A percentile compares a stretch with the other conserved stretches of the same genome.
Evolutionary conservation across 345 rosid species (phyloP).

Genomic region (Linum usitatissimum): DNA sequence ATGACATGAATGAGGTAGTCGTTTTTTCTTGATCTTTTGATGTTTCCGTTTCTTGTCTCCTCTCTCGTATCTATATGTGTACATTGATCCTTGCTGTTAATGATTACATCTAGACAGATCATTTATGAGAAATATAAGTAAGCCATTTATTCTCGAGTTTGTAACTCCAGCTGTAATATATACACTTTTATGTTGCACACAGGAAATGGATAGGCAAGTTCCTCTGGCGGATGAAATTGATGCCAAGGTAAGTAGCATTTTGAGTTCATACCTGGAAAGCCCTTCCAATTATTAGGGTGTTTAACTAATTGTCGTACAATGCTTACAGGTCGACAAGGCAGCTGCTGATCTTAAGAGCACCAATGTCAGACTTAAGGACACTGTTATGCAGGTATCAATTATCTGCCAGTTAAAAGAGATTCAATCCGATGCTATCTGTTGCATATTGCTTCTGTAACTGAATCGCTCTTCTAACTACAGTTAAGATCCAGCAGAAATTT

Average conservation of each 20-base stretch:
- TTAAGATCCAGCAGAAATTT: constrained; percentile 96
- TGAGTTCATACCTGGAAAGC: constrained; percentile 9
- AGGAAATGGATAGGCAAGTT: constrained; percentile 95
- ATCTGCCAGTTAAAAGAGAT: not conserved
- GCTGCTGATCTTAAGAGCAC: constrained; percentile 91
- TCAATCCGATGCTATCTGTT: not conserved
- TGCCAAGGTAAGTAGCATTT: constrained; percentile 44
- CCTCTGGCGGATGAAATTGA: constrained; percentile 99
- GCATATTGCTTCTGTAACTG: not conserved
- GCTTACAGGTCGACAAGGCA: constrained; percentile 78
- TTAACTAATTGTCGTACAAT: constrained; percentile 7
- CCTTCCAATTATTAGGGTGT: not conserved
- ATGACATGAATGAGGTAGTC: constrained; percentile 88
- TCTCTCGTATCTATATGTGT: not conserved
- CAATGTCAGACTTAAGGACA: constrained; percentile 88
- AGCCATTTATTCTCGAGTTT: constrained; percentile 5
- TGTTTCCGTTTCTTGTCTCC: not conserved
- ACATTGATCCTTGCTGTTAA: not conserved
- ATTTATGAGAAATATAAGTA: constrained; percentile 8
- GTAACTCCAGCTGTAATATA: not conserved
- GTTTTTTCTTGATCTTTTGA: not conserved
- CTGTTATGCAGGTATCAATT: constrained; percentile 68
- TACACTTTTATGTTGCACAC: constrained; percentile 18
- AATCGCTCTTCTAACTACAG: constrained; percentile 23
- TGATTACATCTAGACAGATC: not conserved